These are phyloP conservation scores for Myxozyma melibiosi DNA, from an alignment of 805 yeast species.

Conservation along the genomic window DNA sequence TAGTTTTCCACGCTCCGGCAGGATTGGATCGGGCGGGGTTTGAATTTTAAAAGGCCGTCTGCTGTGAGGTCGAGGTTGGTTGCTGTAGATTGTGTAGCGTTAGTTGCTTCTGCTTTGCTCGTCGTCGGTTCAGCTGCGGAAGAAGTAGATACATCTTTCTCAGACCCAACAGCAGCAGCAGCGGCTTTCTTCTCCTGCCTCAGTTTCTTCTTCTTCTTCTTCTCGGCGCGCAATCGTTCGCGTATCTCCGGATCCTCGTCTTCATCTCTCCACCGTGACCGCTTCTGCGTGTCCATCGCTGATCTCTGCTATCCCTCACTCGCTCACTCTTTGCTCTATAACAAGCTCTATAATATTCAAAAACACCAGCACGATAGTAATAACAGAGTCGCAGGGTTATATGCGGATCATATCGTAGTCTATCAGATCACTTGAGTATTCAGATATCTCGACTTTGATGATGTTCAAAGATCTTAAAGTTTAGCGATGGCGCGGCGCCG, in stretches of 20 bases:
- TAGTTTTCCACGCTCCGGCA: slow-evolving; percentile 34
- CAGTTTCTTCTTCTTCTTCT: slow-evolving; percentile 23
- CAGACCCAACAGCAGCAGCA: neutral
- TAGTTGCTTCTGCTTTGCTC: too few species aligned
- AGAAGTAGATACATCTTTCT: neutral
- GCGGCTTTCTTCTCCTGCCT: slow-evolving; percentile 18
- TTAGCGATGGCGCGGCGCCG: neutral
- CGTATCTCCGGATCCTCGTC: slow-evolving; percentile 16
- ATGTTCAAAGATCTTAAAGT: neutral
- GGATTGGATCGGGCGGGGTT: slow-evolving; percentile 7
- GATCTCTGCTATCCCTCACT: too few species aligned
- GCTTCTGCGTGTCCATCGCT: slow-evolving; percentile 17
- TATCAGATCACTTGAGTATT: too few species aligned
- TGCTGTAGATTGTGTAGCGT: neutral
- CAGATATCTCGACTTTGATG: too few species aligned
- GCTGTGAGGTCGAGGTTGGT: neutral
- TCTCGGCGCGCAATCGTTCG: slow-evolving; percentile 9
- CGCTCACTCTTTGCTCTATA: too few species aligned
- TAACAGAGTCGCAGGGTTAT: neutral
- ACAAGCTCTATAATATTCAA: too few species aligned
- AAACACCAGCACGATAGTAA: neutral
- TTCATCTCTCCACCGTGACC: slow-evolving; percentile 32
- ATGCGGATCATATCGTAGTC: too few species aligned
- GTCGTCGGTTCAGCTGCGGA: too few species aligned
- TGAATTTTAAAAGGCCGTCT: slow-evolving; percentile 12